Percentiles rank a stretch among this genome's conserved stretches.
phyloP scores from a whole-genome alignment of 768 basidiomycete species.

The Basidioascus undulatus region DNA sequence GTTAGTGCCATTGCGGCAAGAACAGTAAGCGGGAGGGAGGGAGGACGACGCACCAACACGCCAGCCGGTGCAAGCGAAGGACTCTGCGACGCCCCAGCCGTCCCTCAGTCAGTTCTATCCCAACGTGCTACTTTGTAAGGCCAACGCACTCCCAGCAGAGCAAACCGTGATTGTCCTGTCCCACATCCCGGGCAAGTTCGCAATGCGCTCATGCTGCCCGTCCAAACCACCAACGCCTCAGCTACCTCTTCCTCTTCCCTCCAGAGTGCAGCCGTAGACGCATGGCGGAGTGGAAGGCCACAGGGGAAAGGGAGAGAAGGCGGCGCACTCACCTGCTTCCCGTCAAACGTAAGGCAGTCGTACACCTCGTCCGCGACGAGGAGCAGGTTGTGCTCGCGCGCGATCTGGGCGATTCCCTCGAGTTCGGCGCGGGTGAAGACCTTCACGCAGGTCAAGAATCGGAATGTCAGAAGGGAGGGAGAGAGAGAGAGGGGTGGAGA shows the following conservation, averaged over 20 bases:
- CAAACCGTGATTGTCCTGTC: neutral
- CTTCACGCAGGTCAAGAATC: too few relatives aligned
- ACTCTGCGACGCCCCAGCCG: slow-evolving; percentile 28
- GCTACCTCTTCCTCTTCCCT: too few relatives aligned
- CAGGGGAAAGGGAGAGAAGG: neutral
- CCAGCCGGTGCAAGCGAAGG: slow-evolving; percentile 94
- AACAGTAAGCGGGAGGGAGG: neutral
- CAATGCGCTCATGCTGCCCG: neutral
- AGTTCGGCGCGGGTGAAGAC: slow-evolving; percentile 70
- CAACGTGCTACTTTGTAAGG: neutral
- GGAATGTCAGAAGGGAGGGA: too few relatives aligned
- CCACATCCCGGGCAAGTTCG: neutral
- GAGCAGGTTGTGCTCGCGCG: slow-evolving; percentile 74
- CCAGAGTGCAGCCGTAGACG: too few relatives aligned
- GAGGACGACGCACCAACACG: slow-evolving; percentile 28
- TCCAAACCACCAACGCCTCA: too few relatives aligned
- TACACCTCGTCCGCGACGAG: slow-evolving; percentile 98
- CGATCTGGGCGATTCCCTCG: slow-evolving; percentile 57
- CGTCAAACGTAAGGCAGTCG: slow-evolving; percentile 74
- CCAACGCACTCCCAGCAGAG: slow-evolving; percentile 65
- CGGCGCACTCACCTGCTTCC: slow-evolving; percentile 34
- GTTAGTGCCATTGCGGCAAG: neutral
- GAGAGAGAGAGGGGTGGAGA: too few relatives aligned
- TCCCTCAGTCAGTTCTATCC: neutral
- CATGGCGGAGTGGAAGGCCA: neutral